These are phyloP conservation scores for Phytopythium vexans DNA, from an alignment of 352 stramenopile species.

Conservation along the genomic window DNA sequence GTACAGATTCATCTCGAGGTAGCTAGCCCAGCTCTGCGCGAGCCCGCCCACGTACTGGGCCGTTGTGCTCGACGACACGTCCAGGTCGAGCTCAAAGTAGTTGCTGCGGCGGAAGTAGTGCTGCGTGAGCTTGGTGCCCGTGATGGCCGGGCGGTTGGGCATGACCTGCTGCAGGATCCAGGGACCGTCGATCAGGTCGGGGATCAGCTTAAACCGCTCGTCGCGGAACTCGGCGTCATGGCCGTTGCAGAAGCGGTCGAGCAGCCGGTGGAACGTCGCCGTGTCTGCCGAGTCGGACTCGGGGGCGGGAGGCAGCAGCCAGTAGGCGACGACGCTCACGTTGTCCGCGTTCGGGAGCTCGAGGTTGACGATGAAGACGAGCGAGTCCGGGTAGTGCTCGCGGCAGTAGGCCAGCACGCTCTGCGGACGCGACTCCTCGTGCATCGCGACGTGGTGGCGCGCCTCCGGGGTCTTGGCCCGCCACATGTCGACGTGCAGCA, in stretches of 20 bases:
- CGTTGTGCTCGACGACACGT: slow-evolving; percentile 75
- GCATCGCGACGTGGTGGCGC: slow-evolving; percentile 54
- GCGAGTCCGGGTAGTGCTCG: slow-evolving; percentile 43
- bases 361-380: slow-evolving; percentile 87
- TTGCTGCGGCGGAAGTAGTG: slow-evolving; percentile 74
- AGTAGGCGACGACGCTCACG: slow-evolving; percentile 77
- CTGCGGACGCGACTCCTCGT: slow-evolving; percentile 31
- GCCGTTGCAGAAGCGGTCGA: slow-evolving; percentile 51
- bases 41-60: slow-evolving; percentile 78
- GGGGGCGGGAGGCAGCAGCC: slow-evolving; percentile 37
- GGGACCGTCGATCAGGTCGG: slow-evolving; percentile 76
- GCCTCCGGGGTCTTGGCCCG: slow-evolving; percentile 32
- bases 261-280: slow-evolving; percentile 51
- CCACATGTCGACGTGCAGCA: slow-evolving; percentile 73
- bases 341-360: slow-evolving; percentile 71
- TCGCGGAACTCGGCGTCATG: slow-evolving; percentile 54
- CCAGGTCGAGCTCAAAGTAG: slow-evolving; percentile 87
- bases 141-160: slow-evolving; percentile 78
- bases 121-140: slow-evolving; percentile 86
- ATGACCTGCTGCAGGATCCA: slow-evolving; percentile 83
- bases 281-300: slow-evolving; percentile 7
- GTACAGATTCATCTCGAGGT: slow-evolving; percentile 79
- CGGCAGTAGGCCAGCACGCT: slow-evolving; percentile 52
- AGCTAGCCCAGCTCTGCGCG: slow-evolving; percentile 69
- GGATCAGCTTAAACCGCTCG: slow-evolving; percentile 87